Base-by-base conservation (phyloP, 1,284 basidiomycete species). In the Melampsora larici-populina region DNA sequence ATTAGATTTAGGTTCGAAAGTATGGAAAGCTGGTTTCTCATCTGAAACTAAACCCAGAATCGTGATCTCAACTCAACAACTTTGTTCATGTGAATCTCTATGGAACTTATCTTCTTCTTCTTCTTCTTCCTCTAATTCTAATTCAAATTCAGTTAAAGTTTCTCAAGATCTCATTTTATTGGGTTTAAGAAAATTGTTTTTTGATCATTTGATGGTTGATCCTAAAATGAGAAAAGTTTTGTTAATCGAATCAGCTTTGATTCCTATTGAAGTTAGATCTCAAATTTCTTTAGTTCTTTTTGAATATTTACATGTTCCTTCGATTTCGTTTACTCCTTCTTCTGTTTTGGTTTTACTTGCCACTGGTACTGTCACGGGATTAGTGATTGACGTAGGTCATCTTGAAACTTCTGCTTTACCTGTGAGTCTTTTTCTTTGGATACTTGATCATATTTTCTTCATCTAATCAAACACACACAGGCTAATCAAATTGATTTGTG, bases 181-280 rank as follows among this genome's bases (percentile, higher is more conserved):
- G 18, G 66, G 51, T 24, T 51, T 69, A 6, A 46, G 65, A 7
- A 48, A 49, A 58, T 78, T 71, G 11, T 24, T 48, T 21, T 43
- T 1, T 82, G 95, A 94, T 81, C 91, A 93, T 77, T 87, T 99
- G 64, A 87, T 97, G 84, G 91, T 92, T 79, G 97, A 98, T 83
- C 91, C 95, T 0, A 96, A 94, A 84, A 90, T 92, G 48, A 89
- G 96, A 68, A 97, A 96, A 84, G 90, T 99, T 77, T 92, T 98
- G 69, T 82, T 99, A 33, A 87, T 96, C 7, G 95, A 98, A 84
- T 91, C 93, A 82, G 92, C 96, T 0, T 86, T 97, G 67, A 86
- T 97, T 15, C 92, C 95, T 0, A 85, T 92, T 1, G 88, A 90
- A 79, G 89, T 97, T 82, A 97, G 97, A 84, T 92, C 95, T 66